Conservation (phyloP, 768 basidiomycete genomes). For the Suillus alpinus region DNA sequence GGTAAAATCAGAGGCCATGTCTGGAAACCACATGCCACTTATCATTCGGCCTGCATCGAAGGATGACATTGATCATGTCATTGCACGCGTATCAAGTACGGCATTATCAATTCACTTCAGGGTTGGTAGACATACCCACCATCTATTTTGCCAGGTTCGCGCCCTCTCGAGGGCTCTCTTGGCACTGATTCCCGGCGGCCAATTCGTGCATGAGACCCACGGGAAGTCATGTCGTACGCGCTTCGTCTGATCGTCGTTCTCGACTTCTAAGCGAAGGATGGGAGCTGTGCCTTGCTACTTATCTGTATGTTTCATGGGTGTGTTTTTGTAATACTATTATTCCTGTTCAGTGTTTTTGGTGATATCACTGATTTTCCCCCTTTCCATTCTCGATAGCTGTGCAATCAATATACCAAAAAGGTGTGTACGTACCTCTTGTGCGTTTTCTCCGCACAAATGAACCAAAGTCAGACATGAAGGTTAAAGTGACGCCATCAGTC, state of each 20-base stretch:
- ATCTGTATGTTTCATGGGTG: background rate
- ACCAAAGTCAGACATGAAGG: background rate
- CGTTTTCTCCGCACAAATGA: background rate
- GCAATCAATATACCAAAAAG: background rate
- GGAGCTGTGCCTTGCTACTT: background rate
- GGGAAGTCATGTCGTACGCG: background rate
- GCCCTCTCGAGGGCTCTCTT: slow-evolving; percentile 15
- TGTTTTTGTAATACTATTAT: background rate
- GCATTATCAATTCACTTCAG: slow-evolving; percentile 19
- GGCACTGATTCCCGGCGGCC: slow-evolving; percentile 2
- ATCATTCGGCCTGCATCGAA: slow-evolving; percentile 36
- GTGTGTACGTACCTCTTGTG: background rate
- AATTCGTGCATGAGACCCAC: background rate
- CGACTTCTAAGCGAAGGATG: slow-evolving; percentile 7
- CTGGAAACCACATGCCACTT: slow-evolving; percentile 63
- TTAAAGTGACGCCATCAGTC: slow-evolving; percentile 2
- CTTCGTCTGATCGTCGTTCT: slow-evolving; percentile 4
- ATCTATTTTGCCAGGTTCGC: slow-evolving; percentile 14
- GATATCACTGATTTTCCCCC: background rate
- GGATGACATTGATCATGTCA: slow-evolving; percentile 8
- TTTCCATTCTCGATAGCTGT: slow-evolving; percentile 2
- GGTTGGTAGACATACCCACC: slow-evolving; percentile 6
- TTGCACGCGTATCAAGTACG: slow-evolving; percentile 4
- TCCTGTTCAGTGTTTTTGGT: background rate
- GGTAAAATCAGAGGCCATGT: slow-evolving; percentile 50